Evolutionary conservation across 805 yeast species (phyloP).

Genomic region (Zygosaccharomyces pseudorouxii): DNA sequence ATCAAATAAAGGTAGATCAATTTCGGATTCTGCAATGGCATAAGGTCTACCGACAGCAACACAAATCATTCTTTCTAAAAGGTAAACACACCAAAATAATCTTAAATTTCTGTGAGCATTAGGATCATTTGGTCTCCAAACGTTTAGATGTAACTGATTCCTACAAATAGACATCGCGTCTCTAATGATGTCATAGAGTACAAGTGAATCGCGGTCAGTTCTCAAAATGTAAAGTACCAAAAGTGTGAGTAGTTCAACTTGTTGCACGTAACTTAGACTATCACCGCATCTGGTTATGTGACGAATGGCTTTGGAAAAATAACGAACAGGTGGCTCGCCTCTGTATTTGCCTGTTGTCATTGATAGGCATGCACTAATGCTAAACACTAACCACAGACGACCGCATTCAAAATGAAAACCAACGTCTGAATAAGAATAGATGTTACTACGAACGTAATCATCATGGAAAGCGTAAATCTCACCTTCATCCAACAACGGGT

Average conservation of each 20-base stretch:
- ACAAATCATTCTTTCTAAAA: constrained; percentile 57
- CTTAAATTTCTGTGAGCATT: constrained; percentile 43
- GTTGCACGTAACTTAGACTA: constrained; percentile 40
- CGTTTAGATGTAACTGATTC: constrained; percentile 27
- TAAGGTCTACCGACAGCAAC: constrained; percentile 59
- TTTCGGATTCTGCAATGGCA: constrained; percentile 46
- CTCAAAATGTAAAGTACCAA: constrained; percentile 53
- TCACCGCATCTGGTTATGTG: constrained; percentile 46
- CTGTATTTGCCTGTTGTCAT: constrained; percentile 53
- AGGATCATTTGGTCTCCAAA: constrained; percentile 24
- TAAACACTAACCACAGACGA: constrained; percentile 51
- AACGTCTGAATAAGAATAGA: constrained; percentile 33
- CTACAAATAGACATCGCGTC: constrained; percentile 48
- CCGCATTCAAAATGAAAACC: constrained; percentile 51
- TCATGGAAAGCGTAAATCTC: constrained; percentile 49
- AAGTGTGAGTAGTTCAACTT: constrained; percentile 49
- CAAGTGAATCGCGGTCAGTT: constrained; percentile 56
- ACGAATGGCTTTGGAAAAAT: constrained; percentile 56
- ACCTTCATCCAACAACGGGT: constrained; percentile 50
- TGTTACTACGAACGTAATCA: constrained; percentile 42
- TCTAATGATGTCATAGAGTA: constrained; percentile 47
- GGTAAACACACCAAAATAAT: constrained; percentile 60
- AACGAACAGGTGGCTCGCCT: constrained; percentile 52
- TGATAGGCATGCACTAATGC: constrained; percentile 48
- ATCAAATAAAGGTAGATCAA: constrained; percentile 49